A percentile compares a stretch with the other conserved stretches of the same genome.
These are phyloP conservation scores for Malassezia furfur DNA, from an alignment of 1,284 basidiomycete genomes.

Conservation along the genomic window DNA sequence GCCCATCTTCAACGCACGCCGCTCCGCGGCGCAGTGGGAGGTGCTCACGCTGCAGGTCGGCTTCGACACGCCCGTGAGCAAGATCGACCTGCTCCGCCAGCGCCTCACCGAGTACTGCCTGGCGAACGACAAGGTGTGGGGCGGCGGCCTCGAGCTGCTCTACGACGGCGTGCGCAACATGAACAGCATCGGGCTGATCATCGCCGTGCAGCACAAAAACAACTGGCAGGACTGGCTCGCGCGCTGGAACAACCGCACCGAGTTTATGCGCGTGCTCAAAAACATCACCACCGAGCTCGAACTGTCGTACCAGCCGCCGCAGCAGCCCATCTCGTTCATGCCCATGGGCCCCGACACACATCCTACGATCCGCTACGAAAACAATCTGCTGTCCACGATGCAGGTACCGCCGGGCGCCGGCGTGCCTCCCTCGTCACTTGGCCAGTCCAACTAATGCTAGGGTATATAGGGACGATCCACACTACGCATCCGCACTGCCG, in stretches of 20 bases:
- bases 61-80: conserved; percentile 47
- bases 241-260: conserved; percentile 52
- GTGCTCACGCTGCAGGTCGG: conserved; percentile 52
- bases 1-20: conserved; percentile 57
- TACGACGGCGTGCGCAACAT: conserved; percentile 44
- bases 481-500: too few species aligned
- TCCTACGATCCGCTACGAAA: not conserved
- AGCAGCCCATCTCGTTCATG: conserved; percentile 38
- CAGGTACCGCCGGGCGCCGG: not conserved
- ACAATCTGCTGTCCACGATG: not conserved
- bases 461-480: not conserved
- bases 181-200: conserved; percentile 39
- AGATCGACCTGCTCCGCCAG: conserved; percentile 59
- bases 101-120: conserved; percentile 59
- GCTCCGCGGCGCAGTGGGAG: conserved; percentile 59
- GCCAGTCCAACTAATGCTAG: not conserved
- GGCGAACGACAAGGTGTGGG: conserved; percentile 57
- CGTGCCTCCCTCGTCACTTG: not conserved
- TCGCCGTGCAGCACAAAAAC: conserved; percentile 68
- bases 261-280: conserved; percentile 40
- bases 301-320: conserved; percentile 32
- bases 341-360: conserved; percentile 8
- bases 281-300: conserved; percentile 27
- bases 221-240: conserved; percentile 83
- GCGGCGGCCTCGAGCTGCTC: conserved; percentile 42